Conservation (phyloP, 805 yeast genomes). For the Candida nemodendra region DNA sequence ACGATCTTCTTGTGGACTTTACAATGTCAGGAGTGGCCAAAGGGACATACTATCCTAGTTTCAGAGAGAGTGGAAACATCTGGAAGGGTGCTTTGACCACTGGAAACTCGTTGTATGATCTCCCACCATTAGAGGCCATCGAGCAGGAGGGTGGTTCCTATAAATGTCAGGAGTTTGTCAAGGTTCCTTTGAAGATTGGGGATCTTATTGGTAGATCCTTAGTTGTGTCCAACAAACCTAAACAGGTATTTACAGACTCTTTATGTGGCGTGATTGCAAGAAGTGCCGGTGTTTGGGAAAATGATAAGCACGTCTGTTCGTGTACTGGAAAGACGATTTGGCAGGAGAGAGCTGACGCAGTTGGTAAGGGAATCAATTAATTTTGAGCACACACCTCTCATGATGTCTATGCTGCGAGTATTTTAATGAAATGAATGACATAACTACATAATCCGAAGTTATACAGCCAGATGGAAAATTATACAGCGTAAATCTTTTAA, state of each 20-base stretch:
- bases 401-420: too few relatives aligned
- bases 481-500: too few relatives aligned
- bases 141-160: conserved; percentile 32
- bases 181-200: conserved; percentile 45
- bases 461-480: too few relatives aligned
- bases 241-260: conserved; percentile 41
- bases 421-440: too few relatives aligned
- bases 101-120: conserved; percentile 48
- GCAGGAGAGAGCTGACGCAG: conserved; percentile 88
- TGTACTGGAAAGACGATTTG: conserved; percentile 95
- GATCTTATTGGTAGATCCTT: conserved; percentile 73
- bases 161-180: conserved; percentile 47
- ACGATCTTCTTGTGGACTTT: conserved; percentile 66
- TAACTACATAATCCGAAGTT: too few relatives aligned
- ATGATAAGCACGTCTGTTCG: conserved; percentile 87
- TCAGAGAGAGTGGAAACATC: conserved; percentile 72
- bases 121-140: conserved; percentile 39
- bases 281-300: conserved; percentile 97
- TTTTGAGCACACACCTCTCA: too few relatives aligned
- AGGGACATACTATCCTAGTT: conserved; percentile 67
- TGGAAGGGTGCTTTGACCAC: conserved; percentile 70
- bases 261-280: conserved; percentile 90
- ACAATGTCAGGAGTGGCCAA: conserved; percentile 69
- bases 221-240: conserved; percentile 43
- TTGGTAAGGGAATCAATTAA: conserved; percentile 49